Evolutionary conservation across 176 grass and related monocot species (phyloP).

Genomic region (Carex parvula): DNA sequence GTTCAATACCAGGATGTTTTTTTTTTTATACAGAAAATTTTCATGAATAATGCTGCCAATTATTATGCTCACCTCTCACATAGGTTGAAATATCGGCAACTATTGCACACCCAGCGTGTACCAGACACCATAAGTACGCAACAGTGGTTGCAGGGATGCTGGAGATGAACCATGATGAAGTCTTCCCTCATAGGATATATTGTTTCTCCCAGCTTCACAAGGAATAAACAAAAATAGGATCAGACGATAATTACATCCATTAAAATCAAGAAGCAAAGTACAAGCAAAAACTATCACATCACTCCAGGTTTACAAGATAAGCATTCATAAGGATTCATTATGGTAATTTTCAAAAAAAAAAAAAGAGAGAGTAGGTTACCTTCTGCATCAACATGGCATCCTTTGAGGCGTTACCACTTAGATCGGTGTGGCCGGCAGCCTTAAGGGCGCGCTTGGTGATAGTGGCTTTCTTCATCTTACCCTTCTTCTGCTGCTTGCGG

Average conservation of each 20-base stretch:
- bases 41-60: neutral
- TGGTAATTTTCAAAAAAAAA: neutral
- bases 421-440: slow-evolving; percentile 75
- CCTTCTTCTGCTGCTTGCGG: slow-evolving; percentile 79
- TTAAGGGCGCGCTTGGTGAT: slow-evolving; percentile 85
- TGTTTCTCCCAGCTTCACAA: slow-evolving; percentile 76
- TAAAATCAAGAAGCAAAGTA: slow-evolving; percentile 28
- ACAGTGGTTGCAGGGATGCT: slow-evolving; percentile 80
- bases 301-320: neutral
- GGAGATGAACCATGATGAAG: slow-evolving; percentile 97
- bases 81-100: slow-evolving; percentile 80
- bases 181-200: slow-evolving; percentile 90
- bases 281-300: neutral
- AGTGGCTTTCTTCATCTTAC: slow-evolving; percentile 72
- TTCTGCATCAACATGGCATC: slow-evolving; percentile 94
- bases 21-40: neutral
- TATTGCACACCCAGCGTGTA: slow-evolving; percentile 77
- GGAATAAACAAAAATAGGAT: slow-evolving; percentile 28
- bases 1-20: neutral
- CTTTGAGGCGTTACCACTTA: slow-evolving; percentile 70
- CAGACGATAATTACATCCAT: neutral
- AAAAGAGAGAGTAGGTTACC: slow-evolving; percentile 27
- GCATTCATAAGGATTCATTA: neutral
- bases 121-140: slow-evolving; percentile 80
- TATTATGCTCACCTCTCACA: slow-evolving; percentile 68